Percentiles rank a stretch among this genome's conserved stretches.
phyloP scores from a whole-genome alignment of 495 filamentous ascomycete species.

The Staphylotrichum longicolle region DNA sequence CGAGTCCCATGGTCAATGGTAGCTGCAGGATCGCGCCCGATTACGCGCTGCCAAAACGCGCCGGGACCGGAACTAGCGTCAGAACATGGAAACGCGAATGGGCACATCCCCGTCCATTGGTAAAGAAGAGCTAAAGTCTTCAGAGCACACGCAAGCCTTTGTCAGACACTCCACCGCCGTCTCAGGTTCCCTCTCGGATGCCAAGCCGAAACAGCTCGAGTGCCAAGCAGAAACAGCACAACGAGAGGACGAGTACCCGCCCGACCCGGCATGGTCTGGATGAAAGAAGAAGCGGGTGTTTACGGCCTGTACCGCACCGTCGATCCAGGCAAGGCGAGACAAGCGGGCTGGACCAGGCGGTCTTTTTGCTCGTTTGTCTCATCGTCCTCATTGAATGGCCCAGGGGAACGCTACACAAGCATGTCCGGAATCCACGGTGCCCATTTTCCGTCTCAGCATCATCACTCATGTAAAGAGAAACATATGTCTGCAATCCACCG shows the following conservation, averaged over 20 bases:
- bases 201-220: conserved; percentile 8
- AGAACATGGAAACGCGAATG: too few species aligned
- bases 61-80: too few species aligned
- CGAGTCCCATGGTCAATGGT: not conserved
- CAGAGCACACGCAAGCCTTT: too few species aligned
- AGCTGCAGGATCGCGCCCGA: not conserved
- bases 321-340: not conserved
- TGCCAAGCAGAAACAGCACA: conserved; percentile 18
- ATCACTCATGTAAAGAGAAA: not conserved
- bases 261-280: not conserved
- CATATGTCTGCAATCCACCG: conserved; percentile 37
- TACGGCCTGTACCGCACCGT: not conserved
- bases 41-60: not conserved
- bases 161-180: not conserved
- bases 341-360: too few species aligned
- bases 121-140: too few species aligned
- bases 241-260: too few species aligned
- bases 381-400: too few species aligned
- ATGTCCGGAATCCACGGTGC: too few species aligned
- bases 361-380: too few species aligned
- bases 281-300: not conserved
- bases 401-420: too few species aligned
- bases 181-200: conserved; percentile 5
- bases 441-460: too few species aligned
- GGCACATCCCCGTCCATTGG: too few species aligned